phyloP scores from a whole-genome alignment of 1,284 basidiomycete genomes.

The Fomitopsis palustris region DNA sequence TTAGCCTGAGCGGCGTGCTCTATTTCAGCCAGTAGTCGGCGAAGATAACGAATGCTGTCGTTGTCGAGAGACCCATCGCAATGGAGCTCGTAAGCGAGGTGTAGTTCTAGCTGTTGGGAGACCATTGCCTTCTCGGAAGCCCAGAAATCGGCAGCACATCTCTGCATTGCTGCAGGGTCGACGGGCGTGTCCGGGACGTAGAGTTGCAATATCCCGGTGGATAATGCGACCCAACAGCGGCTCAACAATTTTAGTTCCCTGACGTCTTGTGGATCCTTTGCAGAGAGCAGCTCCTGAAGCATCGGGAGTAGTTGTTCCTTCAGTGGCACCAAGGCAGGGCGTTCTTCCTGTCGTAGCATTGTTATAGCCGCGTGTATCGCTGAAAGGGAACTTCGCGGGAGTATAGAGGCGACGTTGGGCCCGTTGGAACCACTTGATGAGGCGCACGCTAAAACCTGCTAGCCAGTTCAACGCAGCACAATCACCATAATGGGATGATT shows the following conservation, averaged over 20 bases:
- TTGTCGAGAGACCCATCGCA: constrained; percentile 63
- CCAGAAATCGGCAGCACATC: constrained; percentile 50
- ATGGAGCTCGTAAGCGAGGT: constrained; percentile 54
- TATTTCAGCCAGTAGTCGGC: constrained; percentile 34
- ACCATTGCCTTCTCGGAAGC: constrained; percentile 46
- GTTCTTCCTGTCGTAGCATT: neutral
- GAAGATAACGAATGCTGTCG: constrained; percentile 42
- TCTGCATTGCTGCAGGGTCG: constrained; percentile 79
- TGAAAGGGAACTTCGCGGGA: neutral
- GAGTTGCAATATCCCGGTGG: constrained; percentile 60
- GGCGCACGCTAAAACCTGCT: too few relatives aligned
- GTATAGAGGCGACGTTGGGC: neutral
- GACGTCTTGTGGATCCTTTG: neutral
- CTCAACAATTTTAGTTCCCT: constrained; percentile 36
- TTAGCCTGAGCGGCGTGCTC: constrained; percentile 10
- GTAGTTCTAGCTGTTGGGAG: constrained; percentile 51
- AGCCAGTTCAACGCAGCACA: too few relatives aligned
- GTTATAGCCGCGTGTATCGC: neutral
- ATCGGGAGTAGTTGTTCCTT: constrained; percentile 10
- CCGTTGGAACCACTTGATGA: too few relatives aligned
- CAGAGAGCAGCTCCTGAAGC: constrained; percentile 3
- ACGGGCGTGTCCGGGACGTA: constrained; percentile 86
- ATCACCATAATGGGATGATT: too few relatives aligned
- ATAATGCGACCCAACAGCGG: constrained; percentile 63
- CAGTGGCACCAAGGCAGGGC: neutral